These are phyloP conservation scores for Beauveria varroae DNA, from an alignment of 2,329 filamentous ascomycete genomes.

Conservation along the genomic window DNA sequence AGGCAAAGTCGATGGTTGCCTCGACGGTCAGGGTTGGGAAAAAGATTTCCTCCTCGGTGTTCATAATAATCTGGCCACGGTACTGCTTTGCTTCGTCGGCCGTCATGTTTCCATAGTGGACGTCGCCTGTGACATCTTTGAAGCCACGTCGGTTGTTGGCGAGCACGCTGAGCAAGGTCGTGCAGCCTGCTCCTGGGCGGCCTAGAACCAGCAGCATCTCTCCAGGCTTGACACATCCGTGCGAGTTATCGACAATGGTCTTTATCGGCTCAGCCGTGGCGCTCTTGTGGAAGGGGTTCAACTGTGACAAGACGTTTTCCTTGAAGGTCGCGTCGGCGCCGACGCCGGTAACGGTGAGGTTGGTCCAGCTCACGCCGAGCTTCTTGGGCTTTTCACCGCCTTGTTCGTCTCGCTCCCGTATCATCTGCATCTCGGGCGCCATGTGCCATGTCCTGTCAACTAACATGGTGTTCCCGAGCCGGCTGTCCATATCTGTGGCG, in stretches of 20 bases:
- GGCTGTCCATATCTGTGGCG: too few species aligned
- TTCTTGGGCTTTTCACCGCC: not conserved
- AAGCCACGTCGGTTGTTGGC: conserved; percentile 56
- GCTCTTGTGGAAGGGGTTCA: not conserved
- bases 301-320: not conserved
- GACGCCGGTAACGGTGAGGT: not conserved
- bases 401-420: not conserved
- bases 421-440: too few species aligned
- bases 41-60: conserved; percentile 72
- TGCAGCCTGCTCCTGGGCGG: conserved; percentile 65
- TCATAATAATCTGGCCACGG: conserved; percentile 78
- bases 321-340: not conserved
- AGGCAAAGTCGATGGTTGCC: conserved; percentile 77
- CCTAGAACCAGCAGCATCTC: conserved; percentile 86
- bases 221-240: conserved; percentile 49
- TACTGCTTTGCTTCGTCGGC: conserved; percentile 62
- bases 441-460: too few species aligned
- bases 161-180: conserved; percentile 61
- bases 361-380: not conserved
- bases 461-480: too few species aligned
- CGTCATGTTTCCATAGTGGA: not conserved
- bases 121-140: not conserved
- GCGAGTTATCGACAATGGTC: not conserved
- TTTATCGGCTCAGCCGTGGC: too few species aligned
- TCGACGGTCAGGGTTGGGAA: conserved; percentile 80